These are phyloP conservation scores for Corallochytrium limacisporum DNA, from an alignment of 78 protist genomes.

Conservation along the genomic window DNA sequence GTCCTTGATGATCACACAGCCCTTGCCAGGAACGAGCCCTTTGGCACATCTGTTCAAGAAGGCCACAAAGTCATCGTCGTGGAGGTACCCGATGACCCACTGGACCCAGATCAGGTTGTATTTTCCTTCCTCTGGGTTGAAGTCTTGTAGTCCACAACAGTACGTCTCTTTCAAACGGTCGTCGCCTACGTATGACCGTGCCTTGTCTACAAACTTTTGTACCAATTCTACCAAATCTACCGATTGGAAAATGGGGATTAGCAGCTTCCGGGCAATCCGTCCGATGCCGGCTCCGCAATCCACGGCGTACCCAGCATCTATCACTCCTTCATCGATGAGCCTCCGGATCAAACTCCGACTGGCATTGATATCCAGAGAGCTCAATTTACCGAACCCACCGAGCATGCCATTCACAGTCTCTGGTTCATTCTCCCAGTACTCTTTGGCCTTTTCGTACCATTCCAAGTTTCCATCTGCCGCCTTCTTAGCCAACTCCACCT, in stretches of 20 bases:
- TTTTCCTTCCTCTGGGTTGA: not conserved
- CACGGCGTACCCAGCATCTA: constrained; percentile 5
- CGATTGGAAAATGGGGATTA: constrained; percentile 34
- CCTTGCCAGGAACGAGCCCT: constrained; percentile 35
- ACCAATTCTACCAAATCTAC: constrained; percentile 64
- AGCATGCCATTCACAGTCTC: constrained; percentile 52
- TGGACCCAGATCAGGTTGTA: constrained; percentile 71
- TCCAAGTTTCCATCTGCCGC: not conserved
- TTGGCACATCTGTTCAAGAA: constrained; percentile 36
- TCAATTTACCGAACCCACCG: constrained; percentile 37
- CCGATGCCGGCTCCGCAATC: constrained; percentile 85
- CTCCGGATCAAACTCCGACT: constrained; percentile 2
- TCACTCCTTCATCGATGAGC: not conserved
- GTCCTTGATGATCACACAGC: constrained; percentile 59
- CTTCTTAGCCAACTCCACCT: too few relatives aligned
- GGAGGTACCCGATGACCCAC: constrained; percentile 68
- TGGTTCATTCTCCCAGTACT: constrained; percentile 4
- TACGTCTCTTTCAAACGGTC: constrained; percentile 25
- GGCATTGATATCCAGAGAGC: constrained; percentile 18
- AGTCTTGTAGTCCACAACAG: constrained; percentile 46
- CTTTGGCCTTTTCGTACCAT: constrained; percentile 4
- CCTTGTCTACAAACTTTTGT: constrained; percentile 36
- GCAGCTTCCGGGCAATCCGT: constrained; percentile 37
- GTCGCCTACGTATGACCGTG: constrained; percentile 20
- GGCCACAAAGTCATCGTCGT: constrained; percentile 41